These are phyloP conservation scores for Fusarium oxysporum DNA, from an alignment of 2,329 filamentous ascomycete genomes.

Conservation along the genomic window DNA sequence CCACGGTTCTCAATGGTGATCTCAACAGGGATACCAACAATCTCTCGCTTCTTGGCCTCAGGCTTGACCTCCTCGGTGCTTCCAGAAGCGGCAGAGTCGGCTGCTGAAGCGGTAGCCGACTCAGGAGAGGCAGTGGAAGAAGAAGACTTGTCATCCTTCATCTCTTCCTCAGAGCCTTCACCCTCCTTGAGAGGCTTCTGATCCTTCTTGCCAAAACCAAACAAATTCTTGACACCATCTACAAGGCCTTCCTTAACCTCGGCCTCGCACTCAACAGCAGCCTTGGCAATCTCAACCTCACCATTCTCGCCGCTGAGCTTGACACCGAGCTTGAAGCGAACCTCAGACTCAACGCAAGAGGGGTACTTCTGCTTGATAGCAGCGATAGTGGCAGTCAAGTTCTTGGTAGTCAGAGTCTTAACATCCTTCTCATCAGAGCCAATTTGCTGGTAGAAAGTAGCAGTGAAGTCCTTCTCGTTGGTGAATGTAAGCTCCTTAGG, in stretches of 20 bases:
- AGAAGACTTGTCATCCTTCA: constrained; percentile 55
- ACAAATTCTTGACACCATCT: constrained; percentile 94
- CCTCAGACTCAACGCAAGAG: constrained; percentile 79
- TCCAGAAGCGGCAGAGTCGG: constrained; percentile 60
- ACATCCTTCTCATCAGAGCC: constrained; percentile 69
- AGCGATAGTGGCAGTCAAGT: constrained; percentile 85
- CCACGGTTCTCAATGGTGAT: constrained; percentile 63
- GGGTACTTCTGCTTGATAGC: constrained; percentile 79
- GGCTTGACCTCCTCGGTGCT: constrained; percentile 60
- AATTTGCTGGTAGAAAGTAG: constrained; percentile 82
- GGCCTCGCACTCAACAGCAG: constrained; percentile 86
- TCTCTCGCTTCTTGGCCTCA: constrained; percentile 69
- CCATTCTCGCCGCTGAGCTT: constrained; percentile 79
- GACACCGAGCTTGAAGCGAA: constrained; percentile 83
- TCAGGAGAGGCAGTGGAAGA: constrained; percentile 39
- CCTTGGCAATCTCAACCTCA: constrained; percentile 80
- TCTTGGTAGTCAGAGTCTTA: constrained; percentile 78
- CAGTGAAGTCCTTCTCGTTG: constrained; percentile 83
- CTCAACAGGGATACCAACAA: constrained; percentile 65
- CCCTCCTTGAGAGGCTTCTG: constrained; percentile 71
- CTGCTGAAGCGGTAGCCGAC: constrained; percentile 44
- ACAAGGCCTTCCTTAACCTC: constrained; percentile 86
- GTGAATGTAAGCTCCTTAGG: constrained; percentile 88
- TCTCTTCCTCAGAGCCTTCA: constrained; percentile 53
- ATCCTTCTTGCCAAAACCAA: constrained; percentile 92